Percentiles rank a stretch among this genome's conserved stretches.
Conservation (phyloP, 768 basidiomycete genomes). For the Phlegmacium glaucopus region DNA sequence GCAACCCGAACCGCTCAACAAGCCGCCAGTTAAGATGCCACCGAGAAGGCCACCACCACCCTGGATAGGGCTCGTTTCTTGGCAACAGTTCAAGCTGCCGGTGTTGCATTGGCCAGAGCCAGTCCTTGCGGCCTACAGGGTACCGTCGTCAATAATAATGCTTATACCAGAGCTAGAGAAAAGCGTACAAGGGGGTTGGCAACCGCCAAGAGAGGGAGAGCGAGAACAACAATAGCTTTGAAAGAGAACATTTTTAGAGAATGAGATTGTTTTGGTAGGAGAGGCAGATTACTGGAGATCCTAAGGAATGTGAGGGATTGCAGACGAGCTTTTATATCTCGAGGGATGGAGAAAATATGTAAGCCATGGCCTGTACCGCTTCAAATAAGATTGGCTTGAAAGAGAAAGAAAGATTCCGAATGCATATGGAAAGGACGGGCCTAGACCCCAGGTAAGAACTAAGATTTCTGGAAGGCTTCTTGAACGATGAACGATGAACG, state of each 20-base stretch:
- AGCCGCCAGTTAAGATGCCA: not conserved
- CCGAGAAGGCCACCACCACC: not conserved
- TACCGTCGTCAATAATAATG: not conserved
- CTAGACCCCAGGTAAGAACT: too few species aligned
- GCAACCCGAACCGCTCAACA: conserved; percentile 16
- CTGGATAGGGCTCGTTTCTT: not conserved
- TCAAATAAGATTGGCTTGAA: not conserved
- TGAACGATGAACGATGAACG: too few species aligned
- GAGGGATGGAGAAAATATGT: not conserved
- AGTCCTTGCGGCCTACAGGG: conserved; percentile 13
- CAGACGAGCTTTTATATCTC: conserved; percentile 1
- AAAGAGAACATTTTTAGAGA: conserved; percentile 17
- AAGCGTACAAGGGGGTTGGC: conserved; percentile 22
- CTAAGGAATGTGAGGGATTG: conserved; percentile 5
- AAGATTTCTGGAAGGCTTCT: too few species aligned
- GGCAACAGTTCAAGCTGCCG: conserved; percentile 23
- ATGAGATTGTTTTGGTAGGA: not conserved
- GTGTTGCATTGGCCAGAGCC: conserved; percentile 14
- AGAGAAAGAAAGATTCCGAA: not conserved
- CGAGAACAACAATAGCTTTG: conserved; percentile 18
- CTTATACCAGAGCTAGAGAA: not conserved
- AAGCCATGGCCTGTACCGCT: not conserved
- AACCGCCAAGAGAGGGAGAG: conserved; percentile 20
- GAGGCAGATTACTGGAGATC: conserved; percentile 1
- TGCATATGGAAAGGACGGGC: too few species aligned